phyloP scores from a whole-genome alignment of 2,329 filamentous ascomycete genomes.

The Paracorniculantispora psalliotae region DNA sequence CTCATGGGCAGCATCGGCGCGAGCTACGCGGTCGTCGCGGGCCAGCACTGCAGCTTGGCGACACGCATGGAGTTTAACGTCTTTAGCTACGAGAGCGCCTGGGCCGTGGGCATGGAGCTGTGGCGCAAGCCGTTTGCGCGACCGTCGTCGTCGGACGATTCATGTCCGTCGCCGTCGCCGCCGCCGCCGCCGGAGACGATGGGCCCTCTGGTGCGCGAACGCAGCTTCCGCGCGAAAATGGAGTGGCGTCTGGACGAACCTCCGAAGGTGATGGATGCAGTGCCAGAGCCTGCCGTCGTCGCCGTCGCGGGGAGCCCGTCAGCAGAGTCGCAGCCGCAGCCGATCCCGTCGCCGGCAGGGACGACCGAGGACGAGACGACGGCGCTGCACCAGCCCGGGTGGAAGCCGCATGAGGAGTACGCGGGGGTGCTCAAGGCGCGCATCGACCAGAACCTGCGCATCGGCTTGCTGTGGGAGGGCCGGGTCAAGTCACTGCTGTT shows the following conservation, averaged over 20 bases:
- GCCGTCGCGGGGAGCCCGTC: too few species aligned
- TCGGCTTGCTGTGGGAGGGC: slow-evolving; percentile 89
- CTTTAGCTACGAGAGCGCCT: slow-evolving; percentile 94
- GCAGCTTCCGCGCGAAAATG: slow-evolving; percentile 51
- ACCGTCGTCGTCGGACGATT: slow-evolving; percentile 23
- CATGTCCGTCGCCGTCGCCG: slow-evolving; percentile 34
- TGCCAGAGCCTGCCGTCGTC: background rate
- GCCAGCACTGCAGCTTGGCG: slow-evolving; percentile 75
- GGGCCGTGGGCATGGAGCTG: slow-evolving; percentile 86
- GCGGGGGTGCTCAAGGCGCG: slow-evolving; percentile 86
- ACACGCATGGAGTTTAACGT: slow-evolving; percentile 96
- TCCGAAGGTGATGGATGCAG: background rate
- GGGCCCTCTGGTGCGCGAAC: slow-evolving; percentile 22
- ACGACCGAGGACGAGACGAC: slow-evolving; percentile 21
- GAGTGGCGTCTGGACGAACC: slow-evolving; percentile 40
- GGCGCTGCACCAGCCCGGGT: slow-evolving; percentile 15
- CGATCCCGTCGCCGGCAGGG: slow-evolving; percentile 5
- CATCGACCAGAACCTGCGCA: slow-evolving; percentile 80
- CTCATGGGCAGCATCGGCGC: slow-evolving; percentile 90
- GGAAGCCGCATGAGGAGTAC: slow-evolving; percentile 56
- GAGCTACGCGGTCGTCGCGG: slow-evolving; percentile 86
- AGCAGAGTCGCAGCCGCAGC: background rate
- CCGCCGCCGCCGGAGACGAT: background rate
- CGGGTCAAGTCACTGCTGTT: slow-evolving; percentile 88
- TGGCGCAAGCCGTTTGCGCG: slow-evolving; percentile 63